phyloP scores from a whole-genome alignment of 495 filamentous ascomycete species.

The Halenospora varia region DNA sequence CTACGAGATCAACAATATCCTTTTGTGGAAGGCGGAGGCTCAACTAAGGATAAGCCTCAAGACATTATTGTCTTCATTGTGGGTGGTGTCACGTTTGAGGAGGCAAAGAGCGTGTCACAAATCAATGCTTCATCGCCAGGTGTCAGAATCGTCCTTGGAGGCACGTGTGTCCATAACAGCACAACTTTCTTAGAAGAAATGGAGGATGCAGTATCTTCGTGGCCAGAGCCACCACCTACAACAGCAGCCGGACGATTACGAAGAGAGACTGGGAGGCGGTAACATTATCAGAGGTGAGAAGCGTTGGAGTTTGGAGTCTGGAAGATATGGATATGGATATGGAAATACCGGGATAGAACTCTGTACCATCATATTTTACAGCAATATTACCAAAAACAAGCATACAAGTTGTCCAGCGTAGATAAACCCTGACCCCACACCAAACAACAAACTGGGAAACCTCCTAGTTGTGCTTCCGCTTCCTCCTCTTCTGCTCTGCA shows the following conservation, averaged over 20 bases:
- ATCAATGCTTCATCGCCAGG: conserved; percentile 90
- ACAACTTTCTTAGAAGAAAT: conserved; percentile 83
- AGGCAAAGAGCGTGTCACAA: conserved; percentile 88
- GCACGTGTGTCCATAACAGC: conserved; percentile 82
- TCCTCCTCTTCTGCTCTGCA: conserved; percentile 30
- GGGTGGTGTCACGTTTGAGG: conserved; percentile 91
- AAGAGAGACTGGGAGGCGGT: conserved; percentile 52
- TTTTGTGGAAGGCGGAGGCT: conserved; percentile 81
- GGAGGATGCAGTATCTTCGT: conserved; percentile 70
- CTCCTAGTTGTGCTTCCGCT: conserved; percentile 7
- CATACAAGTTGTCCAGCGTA: neutral
- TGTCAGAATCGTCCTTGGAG: conserved; percentile 80
- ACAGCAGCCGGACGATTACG: conserved; percentile 70
- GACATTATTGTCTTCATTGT: conserved; percentile 94
- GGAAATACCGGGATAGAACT: neutral
- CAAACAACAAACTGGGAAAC: no score
- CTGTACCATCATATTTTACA: neutral
- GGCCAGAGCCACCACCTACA: conserved; percentile 69
- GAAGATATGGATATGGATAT: neutral
- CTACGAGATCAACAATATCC: conserved; percentile 82
- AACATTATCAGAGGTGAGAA: neutral
- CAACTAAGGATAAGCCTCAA: conserved; percentile 89
- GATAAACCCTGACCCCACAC: no score
- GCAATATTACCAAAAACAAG: neutral
- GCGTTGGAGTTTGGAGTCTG: conserved; percentile 9